A percentile compares a stretch with the other conserved stretches of the same genome.
Conservation (phyloP, 208 protist species). For the Wallacemonas sp. region DNA sequence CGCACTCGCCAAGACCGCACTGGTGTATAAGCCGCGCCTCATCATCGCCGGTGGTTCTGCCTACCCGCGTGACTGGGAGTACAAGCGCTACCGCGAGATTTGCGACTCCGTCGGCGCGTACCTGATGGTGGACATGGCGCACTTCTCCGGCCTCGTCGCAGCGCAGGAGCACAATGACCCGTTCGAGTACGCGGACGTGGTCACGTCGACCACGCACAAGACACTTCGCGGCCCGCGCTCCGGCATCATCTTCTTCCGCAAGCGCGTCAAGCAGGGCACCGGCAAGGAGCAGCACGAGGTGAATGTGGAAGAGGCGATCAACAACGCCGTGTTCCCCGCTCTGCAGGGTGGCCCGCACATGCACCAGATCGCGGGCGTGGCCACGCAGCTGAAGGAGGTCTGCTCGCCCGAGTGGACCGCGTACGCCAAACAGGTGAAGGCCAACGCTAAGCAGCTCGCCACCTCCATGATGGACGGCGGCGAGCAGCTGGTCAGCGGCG, state of each 20-base stretch:
- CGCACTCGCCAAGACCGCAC: constrained; percentile 57
- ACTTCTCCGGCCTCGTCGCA: constrained; percentile 91
- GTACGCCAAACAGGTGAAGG: constrained; percentile 87
- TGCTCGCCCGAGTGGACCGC: constrained; percentile 83
- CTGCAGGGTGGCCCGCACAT: constrained; percentile 97
- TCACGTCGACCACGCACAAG: constrained; percentile 99
- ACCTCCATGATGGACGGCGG: constrained; percentile 59
- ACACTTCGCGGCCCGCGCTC: constrained; percentile 95
- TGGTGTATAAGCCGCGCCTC: constrained; percentile 90
- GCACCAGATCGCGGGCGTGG: constrained; percentile 93
- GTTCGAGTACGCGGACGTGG: constrained; percentile 95
- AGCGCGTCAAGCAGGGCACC: constrained; percentile 18
- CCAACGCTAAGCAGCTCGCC: constrained; percentile 77
- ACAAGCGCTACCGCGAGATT: constrained; percentile 67
- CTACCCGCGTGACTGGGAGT: constrained; percentile 96
- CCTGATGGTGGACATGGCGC: constrained; percentile 96
- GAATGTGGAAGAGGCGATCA: constrained; percentile 84
- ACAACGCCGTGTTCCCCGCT: constrained; percentile 95
- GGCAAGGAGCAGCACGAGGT: constrained; percentile 24
- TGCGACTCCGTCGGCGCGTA: constrained; percentile 78
- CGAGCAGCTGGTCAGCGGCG: constrained; percentile 87
- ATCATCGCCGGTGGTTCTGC: constrained; percentile 92
- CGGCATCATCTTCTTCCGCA: constrained; percentile 93
- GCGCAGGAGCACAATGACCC: constrained; percentile 64
- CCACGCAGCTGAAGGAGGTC: constrained; percentile 90